Conservation (phyloP, 1,284 basidiomycete species). For the Cryptococcus sp. region DNA sequence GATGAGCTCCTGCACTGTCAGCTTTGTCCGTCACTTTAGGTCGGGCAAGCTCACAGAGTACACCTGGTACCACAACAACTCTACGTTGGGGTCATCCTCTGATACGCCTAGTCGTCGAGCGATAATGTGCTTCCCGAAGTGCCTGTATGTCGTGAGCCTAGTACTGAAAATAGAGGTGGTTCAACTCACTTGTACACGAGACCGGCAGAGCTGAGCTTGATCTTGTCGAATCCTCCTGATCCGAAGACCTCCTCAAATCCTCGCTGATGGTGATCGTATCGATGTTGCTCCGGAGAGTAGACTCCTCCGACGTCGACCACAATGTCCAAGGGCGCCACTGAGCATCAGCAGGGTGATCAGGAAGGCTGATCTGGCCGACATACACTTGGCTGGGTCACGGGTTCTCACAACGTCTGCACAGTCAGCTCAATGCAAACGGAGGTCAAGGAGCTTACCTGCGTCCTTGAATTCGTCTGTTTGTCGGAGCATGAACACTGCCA, state of each 20-base stretch:
- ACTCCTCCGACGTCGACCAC: constrained; percentile 97
- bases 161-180: background rate
- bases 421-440: background rate
- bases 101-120: constrained; percentile 57
- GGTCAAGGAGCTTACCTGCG: constrained; percentile 54
- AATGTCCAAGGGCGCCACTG: constrained; percentile 76
- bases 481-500: constrained; percentile 65
- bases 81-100: constrained; percentile 58
- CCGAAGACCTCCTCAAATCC: constrained; percentile 89
- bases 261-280: constrained; percentile 96
- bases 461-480: constrained; percentile 69
- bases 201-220: constrained; percentile 89
- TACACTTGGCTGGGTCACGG: constrained; percentile 65
- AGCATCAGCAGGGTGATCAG: background rate
- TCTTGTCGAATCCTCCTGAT: constrained; percentile 56
- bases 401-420: constrained; percentile 67
- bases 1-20: constrained; percentile 75
- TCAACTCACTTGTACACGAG: constrained; percentile 82
- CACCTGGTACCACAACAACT: constrained; percentile 77
- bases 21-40: background rate
- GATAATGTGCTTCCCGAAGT: constrained; percentile 88
- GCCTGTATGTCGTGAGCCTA: constrained; percentile 51
- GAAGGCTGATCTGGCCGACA: constrained; percentile 5
- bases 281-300: constrained; percentile 70
- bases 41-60: constrained; percentile 57